A percentile compares a stretch with the other conserved stretches of the same genome.
Evolutionary conservation across 2,329 filamentous ascomycete species (phyloP).

Genomic region (Chaetomiaceae sp.): DNA sequence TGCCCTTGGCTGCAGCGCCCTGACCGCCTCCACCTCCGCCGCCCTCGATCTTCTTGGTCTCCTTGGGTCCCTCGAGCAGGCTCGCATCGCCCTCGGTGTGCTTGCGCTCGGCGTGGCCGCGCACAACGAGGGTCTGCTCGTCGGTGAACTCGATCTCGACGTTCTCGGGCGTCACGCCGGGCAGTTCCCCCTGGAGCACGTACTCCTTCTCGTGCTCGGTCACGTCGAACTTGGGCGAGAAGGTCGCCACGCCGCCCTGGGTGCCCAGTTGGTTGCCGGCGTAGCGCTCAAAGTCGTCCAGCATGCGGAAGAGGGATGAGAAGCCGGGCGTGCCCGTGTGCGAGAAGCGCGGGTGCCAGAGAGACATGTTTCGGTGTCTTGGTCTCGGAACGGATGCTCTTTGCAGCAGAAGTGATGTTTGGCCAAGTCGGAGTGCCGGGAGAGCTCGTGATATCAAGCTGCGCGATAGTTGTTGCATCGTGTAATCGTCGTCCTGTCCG

Average conservation of each 20-base stretch:
- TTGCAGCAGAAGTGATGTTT: neutral
- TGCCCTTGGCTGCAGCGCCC: conserved; percentile 13
- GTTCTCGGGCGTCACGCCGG: conserved; percentile 69
- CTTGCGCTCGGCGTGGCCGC: conserved; percentile 63
- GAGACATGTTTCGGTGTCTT: conserved; percentile 17
- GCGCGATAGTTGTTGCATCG: conserved; percentile 10
- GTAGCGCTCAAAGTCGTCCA: conserved; percentile 60
- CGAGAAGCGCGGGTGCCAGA: conserved; percentile 18
- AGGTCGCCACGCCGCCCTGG: conserved; percentile 36
- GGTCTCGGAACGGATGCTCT: neutral
- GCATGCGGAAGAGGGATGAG: conserved; percentile 58
- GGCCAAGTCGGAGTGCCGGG: neutral
- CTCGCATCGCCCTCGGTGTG: conserved; percentile 41
- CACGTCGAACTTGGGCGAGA: conserved; percentile 75
- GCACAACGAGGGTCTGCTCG: conserved; percentile 65
- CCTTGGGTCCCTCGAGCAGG: conserved; percentile 30
- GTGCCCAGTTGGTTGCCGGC: conserved; percentile 34
- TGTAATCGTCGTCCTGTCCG: no score
- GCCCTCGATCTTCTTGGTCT: conserved; percentile 39
- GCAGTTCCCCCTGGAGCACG: conserved; percentile 76
- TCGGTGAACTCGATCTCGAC: conserved; percentile 77
- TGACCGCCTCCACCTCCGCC: conserved; percentile 16
- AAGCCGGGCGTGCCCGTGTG: conserved; percentile 27
- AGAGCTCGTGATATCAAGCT: neutral
- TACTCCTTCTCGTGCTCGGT: conserved; percentile 64